These are phyloP conservation scores for Candolleomyces eurysporus DNA, from an alignment of 768 basidiomycete species.

Conservation along the genomic window DNA sequence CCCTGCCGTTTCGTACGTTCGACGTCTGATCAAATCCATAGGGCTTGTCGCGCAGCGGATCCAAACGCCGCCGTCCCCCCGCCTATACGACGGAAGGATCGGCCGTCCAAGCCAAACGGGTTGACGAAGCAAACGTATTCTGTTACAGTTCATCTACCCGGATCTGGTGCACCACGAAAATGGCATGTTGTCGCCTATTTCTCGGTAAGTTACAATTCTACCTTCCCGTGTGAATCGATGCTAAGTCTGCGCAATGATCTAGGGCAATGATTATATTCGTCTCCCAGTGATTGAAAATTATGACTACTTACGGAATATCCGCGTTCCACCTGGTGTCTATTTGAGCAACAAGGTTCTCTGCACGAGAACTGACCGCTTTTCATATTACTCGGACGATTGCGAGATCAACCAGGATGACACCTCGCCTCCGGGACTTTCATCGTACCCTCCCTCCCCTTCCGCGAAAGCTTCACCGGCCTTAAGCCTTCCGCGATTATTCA, in stretches of 20 bases:
- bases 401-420: slow-evolving; percentile 34
- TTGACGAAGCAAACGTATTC: slow-evolving; percentile 86
- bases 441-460: slow-evolving; percentile 5
- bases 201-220: slow-evolving; percentile 44
- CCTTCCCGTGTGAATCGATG: slow-evolving; percentile 3
- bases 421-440: slow-evolving; percentile 18
- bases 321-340: slow-evolving; percentile 71
- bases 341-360: slow-evolving; percentile 60
- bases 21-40: slow-evolving; percentile 22
- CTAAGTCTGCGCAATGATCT: slow-evolving; percentile 8
- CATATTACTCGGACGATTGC: slow-evolving; percentile 46
- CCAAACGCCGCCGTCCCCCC: slow-evolving; percentile 56
- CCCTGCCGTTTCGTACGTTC: background rate
- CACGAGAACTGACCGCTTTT: slow-evolving; percentile 39
- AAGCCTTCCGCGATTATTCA: slow-evolving; percentile 11
- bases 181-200: slow-evolving; percentile 88
- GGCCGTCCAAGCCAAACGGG: slow-evolving; percentile 77
- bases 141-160: slow-evolving; percentile 67
- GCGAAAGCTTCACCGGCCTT: slow-evolving; percentile 7
- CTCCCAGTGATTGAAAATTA: slow-evolving; percentile 76
- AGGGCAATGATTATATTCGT: slow-evolving; percentile 68
- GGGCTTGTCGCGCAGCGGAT: slow-evolving; percentile 60
- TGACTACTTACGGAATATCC: slow-evolving; percentile 65
- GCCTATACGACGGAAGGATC: slow-evolving; percentile 68
- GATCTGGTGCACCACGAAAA: slow-evolving; percentile 56